A percentile compares a stretch with the other conserved stretches of the same genome.
Evolutionary conservation across 2,329 filamentous ascomycete species (phyloP).

Genomic region (Colletotrichum graminicola): DNA sequence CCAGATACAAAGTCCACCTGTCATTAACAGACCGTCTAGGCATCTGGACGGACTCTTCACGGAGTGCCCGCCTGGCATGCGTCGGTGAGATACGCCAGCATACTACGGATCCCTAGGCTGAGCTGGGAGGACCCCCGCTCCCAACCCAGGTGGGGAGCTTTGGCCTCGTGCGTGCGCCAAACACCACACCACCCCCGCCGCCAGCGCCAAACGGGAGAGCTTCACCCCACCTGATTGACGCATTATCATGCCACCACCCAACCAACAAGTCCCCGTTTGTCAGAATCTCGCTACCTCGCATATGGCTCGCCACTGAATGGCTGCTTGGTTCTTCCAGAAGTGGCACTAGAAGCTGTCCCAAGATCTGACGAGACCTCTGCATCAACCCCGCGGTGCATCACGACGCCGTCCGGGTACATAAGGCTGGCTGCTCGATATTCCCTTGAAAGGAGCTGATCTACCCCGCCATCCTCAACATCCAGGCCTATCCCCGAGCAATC

Average conservation of each 20-base stretch:
- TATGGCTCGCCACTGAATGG: slow-evolving; percentile 39
- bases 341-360: slow-evolving; percentile 34
- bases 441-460: slow-evolving; percentile 21
- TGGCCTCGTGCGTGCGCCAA: background rate
- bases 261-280: slow-evolving; percentile 42
- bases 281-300: slow-evolving; percentile 38
- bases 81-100: slow-evolving; percentile 4
- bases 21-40: background rate
- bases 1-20: background rate
- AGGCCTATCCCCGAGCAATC: slow-evolving; percentile 4
- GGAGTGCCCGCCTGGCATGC: background rate
- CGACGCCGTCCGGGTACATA: slow-evolving; percentile 29
- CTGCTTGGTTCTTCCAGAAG: slow-evolving; percentile 17
- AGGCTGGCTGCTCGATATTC: slow-evolving; percentile 23
- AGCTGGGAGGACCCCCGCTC: background rate
- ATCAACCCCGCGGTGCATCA: slow-evolving; percentile 15
- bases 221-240: slow-evolving; percentile 41
- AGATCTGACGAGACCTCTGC: slow-evolving; percentile 25
- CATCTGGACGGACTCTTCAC: background rate
- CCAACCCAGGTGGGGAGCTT: background rate
- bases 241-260: slow-evolving; percentile 42
- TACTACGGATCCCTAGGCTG: background rate
- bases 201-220: slow-evolving; percentile 30
- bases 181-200: slow-evolving; percentile 17
- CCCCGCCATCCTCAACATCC: slow-evolving; percentile 32